Conservation (phyloP, 2,329 filamentous ascomycete genomes). For the Xylaria arbuscula region DNA sequence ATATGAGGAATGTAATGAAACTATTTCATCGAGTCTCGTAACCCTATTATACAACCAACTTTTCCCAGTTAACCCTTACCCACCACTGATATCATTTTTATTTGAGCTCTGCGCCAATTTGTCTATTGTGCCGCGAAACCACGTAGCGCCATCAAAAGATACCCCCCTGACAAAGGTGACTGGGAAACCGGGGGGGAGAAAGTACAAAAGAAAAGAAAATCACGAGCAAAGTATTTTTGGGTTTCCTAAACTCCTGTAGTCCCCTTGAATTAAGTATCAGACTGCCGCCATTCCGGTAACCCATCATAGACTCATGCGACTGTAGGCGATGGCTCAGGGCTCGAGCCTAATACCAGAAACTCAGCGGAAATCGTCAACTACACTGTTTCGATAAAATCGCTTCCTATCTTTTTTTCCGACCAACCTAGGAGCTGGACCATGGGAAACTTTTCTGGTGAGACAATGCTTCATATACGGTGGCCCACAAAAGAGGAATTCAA, state of each 20-base stretch:
- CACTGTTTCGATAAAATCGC: constrained; percentile 1
- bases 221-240: constrained; percentile 5
- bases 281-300: constrained; percentile 15
- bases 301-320: constrained; percentile 29
- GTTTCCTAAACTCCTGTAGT: constrained; percentile 30
- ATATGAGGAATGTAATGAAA: constrained; percentile 3
- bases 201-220: constrained; percentile 12
- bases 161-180: constrained; percentile 1
- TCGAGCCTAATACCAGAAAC: constrained; percentile 10
- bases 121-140: constrained; percentile 24
- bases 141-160: constrained; percentile 6
- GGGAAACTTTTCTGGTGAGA: neutral
- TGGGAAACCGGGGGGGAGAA: neutral
- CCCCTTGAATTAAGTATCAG: constrained; percentile 15
- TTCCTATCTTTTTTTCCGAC: neutral
- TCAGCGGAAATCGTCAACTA: neutral
- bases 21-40: constrained; percentile 13
- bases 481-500: neutral
- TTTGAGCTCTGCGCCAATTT: constrained; percentile 28
- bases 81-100: constrained; percentile 17
- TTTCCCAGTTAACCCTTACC: constrained; percentile 15
- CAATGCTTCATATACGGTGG: neutral
- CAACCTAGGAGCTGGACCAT: neutral
- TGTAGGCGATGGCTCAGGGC: constrained; percentile 14
- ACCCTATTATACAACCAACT: constrained; percentile 35